Base-by-base conservation (phyloP, 176 grass and related monocot species). In the Tuctoria greenei region DNA sequence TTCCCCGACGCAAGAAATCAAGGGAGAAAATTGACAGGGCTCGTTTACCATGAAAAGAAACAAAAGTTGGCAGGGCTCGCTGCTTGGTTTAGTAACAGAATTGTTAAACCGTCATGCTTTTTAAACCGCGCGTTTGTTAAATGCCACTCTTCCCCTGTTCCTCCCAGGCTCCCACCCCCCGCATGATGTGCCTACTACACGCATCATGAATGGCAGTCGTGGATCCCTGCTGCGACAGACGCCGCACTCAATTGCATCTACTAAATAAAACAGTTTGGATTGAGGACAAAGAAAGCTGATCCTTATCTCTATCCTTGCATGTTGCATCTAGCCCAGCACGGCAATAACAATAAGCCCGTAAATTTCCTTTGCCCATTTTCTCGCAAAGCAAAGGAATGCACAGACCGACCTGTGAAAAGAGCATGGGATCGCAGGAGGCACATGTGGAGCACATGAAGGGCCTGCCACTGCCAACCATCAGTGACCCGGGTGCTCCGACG, bases 231-330 rank as follows among this genome's bases (percentile, higher is more conserved):
- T n/a, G 71, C 20, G 15, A 49, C 28, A 69, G 51, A 76, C 21
- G 28, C 81, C n/a, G 20, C 55, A 61, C 40, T 83, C 55, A 10
- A 51, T 83, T 59, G 42, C 52, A 47, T 37, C 42, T 43, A 58
- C 4, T 26, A 58, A 21, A 26, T 28, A 27, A 5, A 20, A 63
- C 27, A 38, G 18, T 4, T 39, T 76, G 28, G 20, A 61, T 61
- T 6, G n/a, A 26, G 52, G 31, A 14, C 15, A 25, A 24, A n/a
- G n/a, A n/a, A n/a, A n/a, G n/a, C n/a, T n/a, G n/a, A n/a, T n/a
- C n/a, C n/a, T n/a, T n/a, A n/a, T n/a, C n/a, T n/a, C n/a, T n/a
- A n/a, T n/a, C n/a, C 18, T 54, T n/a, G 21, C 21, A 8, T 57
- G 8, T 25, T 21, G 21, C 55, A 56, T 24, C 55, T 58, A 10